Evolutionary conservation across 192 early-diverging fungal genomes (phyloP).

Genomic region (Backusella sp.): DNA sequence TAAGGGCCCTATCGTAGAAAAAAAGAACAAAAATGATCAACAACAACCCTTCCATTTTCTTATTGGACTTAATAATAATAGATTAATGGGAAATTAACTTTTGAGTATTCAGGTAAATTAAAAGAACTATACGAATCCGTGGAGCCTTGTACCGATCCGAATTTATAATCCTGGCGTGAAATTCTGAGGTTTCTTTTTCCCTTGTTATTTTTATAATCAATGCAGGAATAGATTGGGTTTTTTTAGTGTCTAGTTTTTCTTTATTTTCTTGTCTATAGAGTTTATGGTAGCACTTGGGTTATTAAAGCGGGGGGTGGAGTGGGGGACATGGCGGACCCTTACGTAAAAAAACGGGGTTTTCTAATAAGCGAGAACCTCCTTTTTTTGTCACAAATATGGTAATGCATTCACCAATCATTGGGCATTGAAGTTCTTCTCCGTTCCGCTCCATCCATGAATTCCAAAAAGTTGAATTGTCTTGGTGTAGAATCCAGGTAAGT

Average conservation of each 20-base stretch:
- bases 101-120: not conserved
- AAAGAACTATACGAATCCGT: not conserved
- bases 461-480: not conserved
- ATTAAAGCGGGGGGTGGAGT: not conserved
- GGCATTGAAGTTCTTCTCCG: not conserved
- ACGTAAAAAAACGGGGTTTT: conserved; percentile 1
- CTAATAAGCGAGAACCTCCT: not conserved
- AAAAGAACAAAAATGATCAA: not conserved
- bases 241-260: not conserved
- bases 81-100: not conserved
- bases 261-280: not conserved
- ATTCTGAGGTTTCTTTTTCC: not conserved
- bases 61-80: not conserved
- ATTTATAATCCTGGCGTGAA: not conserved
- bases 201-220: not conserved
- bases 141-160: not conserved
- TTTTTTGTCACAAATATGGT: not conserved
- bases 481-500: not conserved
- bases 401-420: conserved; percentile 1
- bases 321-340: not conserved
- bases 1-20: not conserved
- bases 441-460: not conserved
- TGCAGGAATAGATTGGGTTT: not conserved
- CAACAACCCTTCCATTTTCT: not conserved
- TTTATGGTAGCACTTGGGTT: not conserved